Base-by-base conservation (phyloP, 2,329 filamentous ascomycete species). In the Fusarium devonianum region DNA sequence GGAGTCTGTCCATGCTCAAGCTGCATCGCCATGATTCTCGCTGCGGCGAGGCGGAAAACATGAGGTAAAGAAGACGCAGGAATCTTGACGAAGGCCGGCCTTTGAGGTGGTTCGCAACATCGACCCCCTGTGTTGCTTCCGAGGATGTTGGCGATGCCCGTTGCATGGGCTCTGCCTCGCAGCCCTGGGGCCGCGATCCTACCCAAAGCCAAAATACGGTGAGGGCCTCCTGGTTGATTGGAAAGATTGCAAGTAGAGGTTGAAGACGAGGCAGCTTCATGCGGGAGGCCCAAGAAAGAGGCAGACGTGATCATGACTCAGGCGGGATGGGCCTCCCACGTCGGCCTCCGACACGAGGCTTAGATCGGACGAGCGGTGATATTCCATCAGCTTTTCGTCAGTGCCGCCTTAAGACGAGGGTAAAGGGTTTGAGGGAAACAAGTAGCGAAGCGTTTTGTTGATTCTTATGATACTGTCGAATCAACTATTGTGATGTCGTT, bases 251-350 rank as follows among this genome's bases (percentile, higher is more conserved):
- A 8, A 2, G 10, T 4, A 4, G 18, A 33, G 6, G 5, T 4
- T 17, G 33, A 10, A 32, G 46, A 19, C 28, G 30, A 51, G 56
- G 45, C 41, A 37, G 25, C 29, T 1, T 5, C 23, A 12, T 46
- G 19, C 18, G n/a, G 48, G 53, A 38, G 53, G 47, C 45, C 45
- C 34, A 9, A 10, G 19, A 18, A 18, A 30, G n/a, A 49, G 40
- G 35, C 14, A 37, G 30, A 13, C 23, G 18, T 41, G n/a, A 26
- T 12, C 11, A 12, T 26, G 16, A 21, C 19, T 34, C 11, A 17
- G 25, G 8, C 22, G 48, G 41, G 62, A 50, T 62, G 42, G 62
- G 62, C 62, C 62, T 60, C 62, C 55, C 37, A 46, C 14, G 23
- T 21, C 46, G 56, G 57, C 48, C 57, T 13, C 35, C 44, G 18